Percentiles rank a stretch among this genome's conserved stretches.
phyloP scores from a whole-genome alignment of 2,329 filamentous ascomycete genomes.

The Penicillium sp. region DNA sequence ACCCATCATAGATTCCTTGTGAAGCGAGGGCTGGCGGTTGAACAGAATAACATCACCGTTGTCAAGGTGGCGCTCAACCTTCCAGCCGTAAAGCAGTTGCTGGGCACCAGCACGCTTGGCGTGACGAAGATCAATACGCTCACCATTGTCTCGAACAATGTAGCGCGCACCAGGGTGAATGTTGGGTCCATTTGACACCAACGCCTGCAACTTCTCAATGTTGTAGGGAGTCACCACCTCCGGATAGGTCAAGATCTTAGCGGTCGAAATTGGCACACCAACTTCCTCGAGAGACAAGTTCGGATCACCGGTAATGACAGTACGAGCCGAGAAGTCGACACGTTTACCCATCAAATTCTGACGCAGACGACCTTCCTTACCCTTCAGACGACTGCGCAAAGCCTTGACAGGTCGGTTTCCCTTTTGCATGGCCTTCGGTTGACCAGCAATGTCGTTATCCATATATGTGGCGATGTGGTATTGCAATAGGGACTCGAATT shows the following conservation, averaged over 20 bases:
- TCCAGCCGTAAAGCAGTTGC: slow-evolving; percentile 95
- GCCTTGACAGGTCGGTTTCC: slow-evolving; percentile 95
- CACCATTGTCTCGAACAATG: slow-evolving; percentile 89
- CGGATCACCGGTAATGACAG: slow-evolving; percentile 97
- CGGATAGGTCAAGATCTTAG: slow-evolving; percentile 88
- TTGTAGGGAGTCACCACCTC: slow-evolving; percentile 98
- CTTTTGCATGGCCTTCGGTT: slow-evolving; percentile 93
- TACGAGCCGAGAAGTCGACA: slow-evolving; percentile 99
- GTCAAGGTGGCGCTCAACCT: slow-evolving; percentile 94
- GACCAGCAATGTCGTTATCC: slow-evolving; percentile 98
- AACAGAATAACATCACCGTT: slow-evolving; percentile 98
- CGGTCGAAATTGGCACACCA: slow-evolving; percentile 91
- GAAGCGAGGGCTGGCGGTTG: slow-evolving; percentile 97
- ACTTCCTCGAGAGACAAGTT: slow-evolving; percentile 97
- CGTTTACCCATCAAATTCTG: slow-evolving; percentile 99
- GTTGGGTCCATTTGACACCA: slow-evolving; percentile 91
- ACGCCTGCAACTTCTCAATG: slow-evolving; percentile 82
- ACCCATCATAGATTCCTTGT: slow-evolving; percentile 99
- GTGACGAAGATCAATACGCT: slow-evolving; percentile 90
- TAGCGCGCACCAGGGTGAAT: slow-evolving; percentile 96
- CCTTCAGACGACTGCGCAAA: slow-evolving; percentile 94
- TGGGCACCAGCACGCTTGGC: slow-evolving; percentile 78
- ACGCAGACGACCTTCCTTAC: slow-evolving; percentile 95
- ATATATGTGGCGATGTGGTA: slow-evolving; percentile 99
- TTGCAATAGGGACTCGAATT: slow-evolving; percentile 89